Evolutionary conservation across 164 flowering plant genomes (phyloP).

Genomic region (Stephania japonica): DNA sequence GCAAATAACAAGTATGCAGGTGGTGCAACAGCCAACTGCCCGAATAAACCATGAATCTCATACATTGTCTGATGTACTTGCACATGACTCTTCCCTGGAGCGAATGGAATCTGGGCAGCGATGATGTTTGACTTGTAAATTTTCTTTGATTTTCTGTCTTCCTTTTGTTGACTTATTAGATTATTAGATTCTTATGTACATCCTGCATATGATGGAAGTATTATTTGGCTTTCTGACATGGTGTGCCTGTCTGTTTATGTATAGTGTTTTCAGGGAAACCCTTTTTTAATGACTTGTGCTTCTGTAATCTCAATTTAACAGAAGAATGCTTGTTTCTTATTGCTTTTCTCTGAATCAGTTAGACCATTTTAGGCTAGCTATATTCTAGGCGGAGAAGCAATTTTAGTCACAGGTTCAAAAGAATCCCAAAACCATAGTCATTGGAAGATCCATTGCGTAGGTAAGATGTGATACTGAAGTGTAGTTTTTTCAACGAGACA

Average conservation of each 20-base stretch:
- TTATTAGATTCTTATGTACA: background rate
- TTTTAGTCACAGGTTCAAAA: background rate
- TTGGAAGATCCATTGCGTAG: background rate
- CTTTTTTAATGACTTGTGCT: too few species aligned
- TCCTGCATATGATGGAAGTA: background rate
- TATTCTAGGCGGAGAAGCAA: background rate
- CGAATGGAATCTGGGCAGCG: conserved; percentile 34
- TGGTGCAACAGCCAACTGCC: conserved; percentile 11
- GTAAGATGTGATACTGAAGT: background rate
- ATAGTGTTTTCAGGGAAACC: too few species aligned
- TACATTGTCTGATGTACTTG: background rate
- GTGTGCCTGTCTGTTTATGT: too few species aligned
- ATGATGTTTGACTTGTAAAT: conserved; percentile 15
- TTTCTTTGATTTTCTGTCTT: background rate
- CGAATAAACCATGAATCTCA: conserved; percentile 4
- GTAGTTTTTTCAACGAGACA: background rate
- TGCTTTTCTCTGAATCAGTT: background rate
- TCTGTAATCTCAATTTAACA: background rate
- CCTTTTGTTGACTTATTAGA: background rate
- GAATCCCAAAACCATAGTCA: background rate
- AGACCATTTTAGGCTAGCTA: background rate
- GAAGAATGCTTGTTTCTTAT: background rate
- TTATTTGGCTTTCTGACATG: background rate
- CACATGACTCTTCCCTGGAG: conserved; percentile 20
- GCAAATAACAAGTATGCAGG: conserved; percentile 20